Evolutionary conservation across 352 stramenopile genomes (phyloP).

Genomic region (Phytopythium boreale): DNA sequence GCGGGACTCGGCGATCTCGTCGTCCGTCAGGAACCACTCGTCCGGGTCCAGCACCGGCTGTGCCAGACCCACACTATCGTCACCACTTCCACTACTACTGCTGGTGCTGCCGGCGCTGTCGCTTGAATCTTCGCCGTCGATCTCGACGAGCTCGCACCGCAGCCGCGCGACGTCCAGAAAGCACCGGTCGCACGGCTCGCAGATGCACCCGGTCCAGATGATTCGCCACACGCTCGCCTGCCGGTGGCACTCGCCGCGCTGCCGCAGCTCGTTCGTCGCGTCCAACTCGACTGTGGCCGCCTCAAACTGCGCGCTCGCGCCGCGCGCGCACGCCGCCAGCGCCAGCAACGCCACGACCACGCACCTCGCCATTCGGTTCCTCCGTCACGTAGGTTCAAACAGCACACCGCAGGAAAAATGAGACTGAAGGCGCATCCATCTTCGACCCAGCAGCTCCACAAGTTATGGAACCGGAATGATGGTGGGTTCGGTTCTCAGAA

Average conservation of each 20-base stretch:
- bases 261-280: background rate
- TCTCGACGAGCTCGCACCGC: conserved; percentile 12
- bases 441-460: background rate
- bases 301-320: background rate
- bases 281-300: conserved; percentile 1
- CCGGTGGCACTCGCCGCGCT: conserved; percentile 11
- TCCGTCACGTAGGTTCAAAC: too few species aligned
- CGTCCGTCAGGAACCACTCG: conserved; percentile 53
- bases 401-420: background rate
- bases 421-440: background rate
- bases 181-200: conserved; percentile 37
- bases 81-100: conserved; percentile 2
- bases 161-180: conserved; percentile 18
- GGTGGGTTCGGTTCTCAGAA: background rate
- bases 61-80: conserved; percentile 5
- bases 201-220: conserved; percentile 27
- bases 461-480: conserved; percentile 1
- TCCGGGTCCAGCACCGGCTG: conserved; percentile 46
- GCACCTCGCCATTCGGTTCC: background rate
- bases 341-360: background rate
- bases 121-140: background rate
- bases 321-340: too few species aligned
- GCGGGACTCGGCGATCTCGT: conserved; percentile 42
- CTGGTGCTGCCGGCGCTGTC: background rate
- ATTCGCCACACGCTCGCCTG: conserved; percentile 19